Conservation (phyloP, 345 rosid species). For the Adansonia digitata region DNA sequence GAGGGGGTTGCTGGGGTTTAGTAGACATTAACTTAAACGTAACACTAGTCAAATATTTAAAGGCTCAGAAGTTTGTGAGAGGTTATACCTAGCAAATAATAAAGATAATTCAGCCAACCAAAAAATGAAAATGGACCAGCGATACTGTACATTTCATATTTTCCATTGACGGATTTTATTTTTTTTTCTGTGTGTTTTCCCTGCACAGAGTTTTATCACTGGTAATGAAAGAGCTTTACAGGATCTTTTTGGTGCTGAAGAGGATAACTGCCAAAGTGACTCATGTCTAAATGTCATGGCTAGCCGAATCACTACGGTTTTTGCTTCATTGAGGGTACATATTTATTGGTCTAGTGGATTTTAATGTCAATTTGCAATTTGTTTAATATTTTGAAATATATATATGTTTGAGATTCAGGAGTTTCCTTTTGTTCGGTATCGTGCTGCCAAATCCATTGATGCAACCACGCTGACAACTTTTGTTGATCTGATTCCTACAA, state of each 20-base stretch:
- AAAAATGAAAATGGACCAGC: too few relatives aligned
- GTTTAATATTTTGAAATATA: conserved; percentile 24
- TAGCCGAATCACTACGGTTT: conserved; percentile 86
- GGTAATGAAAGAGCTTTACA: conserved; percentile 85
- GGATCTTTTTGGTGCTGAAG: conserved; percentile 82
- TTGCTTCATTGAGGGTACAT: conserved; percentile 92
- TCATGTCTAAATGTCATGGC: conserved; percentile 89
- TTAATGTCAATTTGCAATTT: too few relatives aligned
- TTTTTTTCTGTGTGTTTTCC: neutral
- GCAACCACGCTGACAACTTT: conserved; percentile 87
- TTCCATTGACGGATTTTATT: too few relatives aligned
- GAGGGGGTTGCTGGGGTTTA: too few relatives aligned
- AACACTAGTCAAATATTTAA: too few relatives aligned
- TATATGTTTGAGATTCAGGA: too few relatives aligned
- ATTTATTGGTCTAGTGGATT: too few relatives aligned
- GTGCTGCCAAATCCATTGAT: conserved; percentile 93
- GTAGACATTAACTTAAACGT: too few relatives aligned
- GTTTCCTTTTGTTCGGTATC: conserved; percentile 90
- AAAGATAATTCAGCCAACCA: too few relatives aligned
- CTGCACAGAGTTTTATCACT: conserved; percentile 75
- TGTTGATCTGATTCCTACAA: conserved; percentile 89
- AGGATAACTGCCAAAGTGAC: conserved; percentile 69
- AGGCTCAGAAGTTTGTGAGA: too few relatives aligned
- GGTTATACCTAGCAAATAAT: too few relatives aligned
- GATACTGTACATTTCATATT: too few relatives aligned